These are phyloP conservation scores for Colletotrichum lini DNA, from an alignment of 2,329 filamentous ascomycete genomes.

Conservation along the genomic window DNA sequence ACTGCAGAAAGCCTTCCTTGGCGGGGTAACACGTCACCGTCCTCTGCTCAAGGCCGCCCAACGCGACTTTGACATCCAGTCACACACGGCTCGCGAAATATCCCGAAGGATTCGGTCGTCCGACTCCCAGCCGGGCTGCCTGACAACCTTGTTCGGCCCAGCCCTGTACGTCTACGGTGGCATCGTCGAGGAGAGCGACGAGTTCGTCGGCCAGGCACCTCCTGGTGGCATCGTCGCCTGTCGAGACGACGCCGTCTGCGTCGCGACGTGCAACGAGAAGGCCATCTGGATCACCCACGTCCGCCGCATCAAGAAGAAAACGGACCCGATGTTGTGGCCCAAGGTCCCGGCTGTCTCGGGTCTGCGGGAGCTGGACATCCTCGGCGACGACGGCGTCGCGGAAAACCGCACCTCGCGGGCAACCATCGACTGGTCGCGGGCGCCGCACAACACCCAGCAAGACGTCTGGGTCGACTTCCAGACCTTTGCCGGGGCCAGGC, in stretches of 20 bases:
- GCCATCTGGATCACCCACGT: constrained; percentile 60
- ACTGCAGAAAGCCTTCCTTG: constrained; percentile 54
- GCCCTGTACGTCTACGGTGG: constrained; percentile 59
- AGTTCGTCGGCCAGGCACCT: constrained; percentile 35
- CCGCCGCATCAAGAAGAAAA: constrained; percentile 54
- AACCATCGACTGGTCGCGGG: constrained; percentile 49
- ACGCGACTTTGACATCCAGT: constrained; percentile 53
- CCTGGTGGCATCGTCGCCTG: constrained; percentile 52
- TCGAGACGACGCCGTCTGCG: constrained; percentile 54
- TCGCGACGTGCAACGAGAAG: constrained; percentile 55
- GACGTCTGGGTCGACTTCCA: constrained; percentile 57
- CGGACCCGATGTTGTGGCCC: constrained; percentile 56
- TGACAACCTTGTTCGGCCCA: constrained; percentile 54
- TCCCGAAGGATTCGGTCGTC: constrained; percentile 58
- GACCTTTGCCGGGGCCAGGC: constrained; percentile 45
- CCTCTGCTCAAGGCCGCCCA: constrained; percentile 57
- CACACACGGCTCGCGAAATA: constrained; percentile 54
- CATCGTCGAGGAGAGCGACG: constrained; percentile 51
- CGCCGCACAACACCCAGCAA: constrained; percentile 52
- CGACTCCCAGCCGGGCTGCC: constrained; percentile 59
- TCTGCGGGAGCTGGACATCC: constrained; percentile 52
- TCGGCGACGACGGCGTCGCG: constrained; percentile 43
- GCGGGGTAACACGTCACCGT: constrained; percentile 53
- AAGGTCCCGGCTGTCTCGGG: constrained; percentile 56
- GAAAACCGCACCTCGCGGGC: constrained; percentile 34